phyloP scores from a whole-genome alignment of 2,329 filamentous ascomycete genomes.

The Diaporthe destruens region DNA sequence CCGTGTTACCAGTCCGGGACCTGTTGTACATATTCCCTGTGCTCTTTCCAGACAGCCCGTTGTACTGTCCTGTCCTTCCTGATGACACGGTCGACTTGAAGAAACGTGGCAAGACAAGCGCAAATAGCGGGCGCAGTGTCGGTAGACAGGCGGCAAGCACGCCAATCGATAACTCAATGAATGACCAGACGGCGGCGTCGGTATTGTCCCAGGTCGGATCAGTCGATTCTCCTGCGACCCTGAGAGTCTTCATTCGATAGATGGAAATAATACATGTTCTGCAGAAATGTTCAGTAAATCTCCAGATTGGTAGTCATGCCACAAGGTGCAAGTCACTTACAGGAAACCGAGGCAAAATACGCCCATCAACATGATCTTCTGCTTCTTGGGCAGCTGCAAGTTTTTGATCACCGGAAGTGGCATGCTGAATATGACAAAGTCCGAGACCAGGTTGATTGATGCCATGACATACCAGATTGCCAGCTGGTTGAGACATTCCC shows the following conservation, averaged over 20 bases:
- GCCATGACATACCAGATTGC: constrained; percentile 46
- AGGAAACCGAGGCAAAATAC: constrained; percentile 48
- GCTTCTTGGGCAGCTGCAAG: constrained; percentile 45
- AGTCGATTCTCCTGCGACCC: constrained; percentile 42
- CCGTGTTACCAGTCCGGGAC: constrained; percentile 25
- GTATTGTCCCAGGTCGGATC: constrained; percentile 48
- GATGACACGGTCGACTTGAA: constrained; percentile 40
- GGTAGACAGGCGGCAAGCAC: constrained; percentile 48
- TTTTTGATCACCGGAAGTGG: constrained; percentile 47
- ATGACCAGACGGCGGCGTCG: constrained; percentile 49
- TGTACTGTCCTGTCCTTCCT: constrained; percentile 15
- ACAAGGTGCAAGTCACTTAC: constrained; percentile 41
- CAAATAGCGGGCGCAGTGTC: constrained; percentile 48
- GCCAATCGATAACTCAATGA: constrained; percentile 48
- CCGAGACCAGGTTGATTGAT: constrained; percentile 46
- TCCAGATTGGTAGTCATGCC: not conserved
- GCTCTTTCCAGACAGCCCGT: constrained; percentile 19
- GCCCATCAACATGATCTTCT: constrained; percentile 46
- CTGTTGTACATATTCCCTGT: constrained; percentile 11
- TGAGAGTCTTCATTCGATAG: constrained; percentile 47
- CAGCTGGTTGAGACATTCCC: constrained; percentile 45
- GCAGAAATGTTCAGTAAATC: not conserved
- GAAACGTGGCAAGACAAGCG: constrained; percentile 43
- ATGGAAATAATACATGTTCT: constrained; percentile 49
- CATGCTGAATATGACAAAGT: constrained; percentile 46